Evolutionary conservation across 2,329 filamentous ascomycete species (phyloP), one percentile per base, ranked within the genome.

Genomic region (Meredithiella fracta): DNA sequence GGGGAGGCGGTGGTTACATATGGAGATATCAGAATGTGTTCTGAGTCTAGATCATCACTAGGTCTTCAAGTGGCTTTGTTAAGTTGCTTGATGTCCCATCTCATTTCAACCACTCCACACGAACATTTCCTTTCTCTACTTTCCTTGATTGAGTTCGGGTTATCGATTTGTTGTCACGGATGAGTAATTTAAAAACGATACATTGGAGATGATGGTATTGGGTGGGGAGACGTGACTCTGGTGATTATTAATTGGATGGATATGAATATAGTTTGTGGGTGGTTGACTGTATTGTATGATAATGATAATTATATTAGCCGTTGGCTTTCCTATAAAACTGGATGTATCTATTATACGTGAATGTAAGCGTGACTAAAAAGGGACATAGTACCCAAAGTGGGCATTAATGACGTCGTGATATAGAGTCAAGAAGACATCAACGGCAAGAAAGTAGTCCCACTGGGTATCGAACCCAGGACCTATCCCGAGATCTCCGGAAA

Each of bases 381-480:
- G n/a, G n/a, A n/a, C n/a, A n/a, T n/a, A n/a, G n/a, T n/a, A n/a
- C n/a, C n/a, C n/a, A n/a, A n/a, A n/a, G n/a, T n/a, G n/a, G n/a
- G n/a, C n/a, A n/a, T n/a, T n/a, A n/a, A n/a, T n/a, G n/a, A n/a
- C n/a, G n/a, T n/a, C n/a, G n/a, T n/a, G n/a, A n/a, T n/a, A n/a
- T n/a, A n/a, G n/a, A n/a, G n/a, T n/a, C n/a, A n/a, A n/a, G n/a
- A n/a, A n/a, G n/a, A n/a, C n/a, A n/a, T n/a, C n/a, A 9, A 23
- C 23, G 29, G 20, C 17, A 54, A 58, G 54, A 55, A 42, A 8
- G 22, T 58, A 58, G 56, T 55, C 56, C 56, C 56, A 58, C 56
- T 58, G 56, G 56, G 56, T 52, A 58, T 58, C 56, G 56, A 58
- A 58, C 56, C 56, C 56, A 58, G 56, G 56, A 58, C 56, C 56